Conservation (phyloP, 805 yeast genomes). For the Pichia occidentalis region DNA sequence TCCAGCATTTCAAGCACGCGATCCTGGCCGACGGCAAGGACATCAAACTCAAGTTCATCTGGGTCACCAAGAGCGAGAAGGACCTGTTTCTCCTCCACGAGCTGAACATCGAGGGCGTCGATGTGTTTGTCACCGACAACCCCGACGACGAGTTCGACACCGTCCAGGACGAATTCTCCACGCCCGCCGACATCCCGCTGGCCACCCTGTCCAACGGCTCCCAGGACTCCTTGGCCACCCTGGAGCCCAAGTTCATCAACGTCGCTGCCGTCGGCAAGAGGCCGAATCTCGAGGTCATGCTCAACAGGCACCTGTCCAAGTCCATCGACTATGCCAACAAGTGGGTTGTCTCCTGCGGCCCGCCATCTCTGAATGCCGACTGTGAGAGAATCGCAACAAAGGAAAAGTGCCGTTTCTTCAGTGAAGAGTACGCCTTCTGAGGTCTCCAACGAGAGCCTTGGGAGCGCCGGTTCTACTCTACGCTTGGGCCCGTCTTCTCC, state of each 20-base stretch:
- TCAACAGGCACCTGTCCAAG: constrained; percentile 26
- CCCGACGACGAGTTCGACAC: constrained; percentile 3
- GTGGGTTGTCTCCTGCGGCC: constrained; percentile 60
- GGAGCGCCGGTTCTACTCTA: too few relatives aligned
- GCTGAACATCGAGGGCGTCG: constrained; percentile 30
- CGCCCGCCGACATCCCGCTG: constrained; percentile 22
- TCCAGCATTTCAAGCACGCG: constrained; percentile 32
- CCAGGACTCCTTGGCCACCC: constrained; percentile 5
- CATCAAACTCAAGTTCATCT: constrained; percentile 37
- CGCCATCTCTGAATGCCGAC: constrained; percentile 36
- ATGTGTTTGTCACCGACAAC: constrained; percentile 33
- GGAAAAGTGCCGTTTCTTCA: constrained; percentile 33
- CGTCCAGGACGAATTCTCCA: constrained; percentile 16
- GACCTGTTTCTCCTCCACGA: constrained; percentile 44
- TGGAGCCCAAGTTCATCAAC: constrained; percentile 12
- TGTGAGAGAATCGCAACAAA: constrained; percentile 33
- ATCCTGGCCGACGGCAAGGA: constrained; percentile 21
- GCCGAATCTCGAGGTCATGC: constrained; percentile 35
- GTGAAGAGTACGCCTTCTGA: constrained; percentile 39
- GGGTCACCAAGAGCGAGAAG: constrained; percentile 44
- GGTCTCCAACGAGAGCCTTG: too few relatives aligned
- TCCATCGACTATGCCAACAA: constrained; percentile 33
- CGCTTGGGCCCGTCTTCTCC: too few relatives aligned
- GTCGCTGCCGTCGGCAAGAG: constrained; percentile 30
- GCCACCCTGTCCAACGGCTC: constrained; percentile 10